A percentile compares a stretch with the other conserved stretches of the same genome.
Evolutionary conservation across 805 yeast species (phyloP).

Genomic region (Candida silvicultrix): DNA sequence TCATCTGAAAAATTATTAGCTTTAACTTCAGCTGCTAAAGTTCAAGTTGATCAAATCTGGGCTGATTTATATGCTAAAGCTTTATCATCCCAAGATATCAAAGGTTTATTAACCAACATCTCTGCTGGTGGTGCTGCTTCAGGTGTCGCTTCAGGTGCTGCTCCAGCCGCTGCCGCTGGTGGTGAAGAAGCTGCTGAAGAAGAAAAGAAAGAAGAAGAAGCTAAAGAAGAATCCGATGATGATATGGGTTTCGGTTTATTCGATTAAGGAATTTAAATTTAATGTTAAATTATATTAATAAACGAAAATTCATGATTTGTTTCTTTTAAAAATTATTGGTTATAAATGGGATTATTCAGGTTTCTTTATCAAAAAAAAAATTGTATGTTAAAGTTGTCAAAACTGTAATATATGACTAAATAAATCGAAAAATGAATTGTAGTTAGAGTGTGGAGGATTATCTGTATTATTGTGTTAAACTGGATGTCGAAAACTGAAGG

Average conservation of each 20-base stretch:
- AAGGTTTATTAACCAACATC: conserved; percentile 65
- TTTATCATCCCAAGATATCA: conserved; percentile 75
- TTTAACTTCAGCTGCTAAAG: conserved; percentile 77
- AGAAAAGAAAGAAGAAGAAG: conserved; percentile 47
- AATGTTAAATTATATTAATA: background rate
- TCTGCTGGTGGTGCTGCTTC: conserved; percentile 72
- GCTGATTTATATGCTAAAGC: conserved; percentile 88
- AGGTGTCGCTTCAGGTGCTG: conserved; percentile 64
- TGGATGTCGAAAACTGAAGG: too few relatives aligned
- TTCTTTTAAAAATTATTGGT: background rate
- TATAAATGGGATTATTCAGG: background rate
- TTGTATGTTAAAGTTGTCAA: background rate
- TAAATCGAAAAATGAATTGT: background rate
- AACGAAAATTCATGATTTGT: background rate
- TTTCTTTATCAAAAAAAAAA: background rate
- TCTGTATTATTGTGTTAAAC: too few relatives aligned
- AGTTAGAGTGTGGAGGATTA: background rate
- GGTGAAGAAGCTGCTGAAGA: conserved; percentile 61
- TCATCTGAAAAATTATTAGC: conserved; percentile 77
- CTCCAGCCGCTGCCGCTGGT: conserved; percentile 54
- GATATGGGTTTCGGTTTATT: conserved; percentile 96
- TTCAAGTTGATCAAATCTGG: conserved; percentile 78
- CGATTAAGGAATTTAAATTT: conserved; percentile 45
- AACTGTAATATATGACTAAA: conserved; percentile 1
- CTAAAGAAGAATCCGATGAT: conserved; percentile 55